phyloP scores from a whole-genome alignment of 2,329 filamentous ascomycete species.

The Paecilomyces sp. region DNA sequence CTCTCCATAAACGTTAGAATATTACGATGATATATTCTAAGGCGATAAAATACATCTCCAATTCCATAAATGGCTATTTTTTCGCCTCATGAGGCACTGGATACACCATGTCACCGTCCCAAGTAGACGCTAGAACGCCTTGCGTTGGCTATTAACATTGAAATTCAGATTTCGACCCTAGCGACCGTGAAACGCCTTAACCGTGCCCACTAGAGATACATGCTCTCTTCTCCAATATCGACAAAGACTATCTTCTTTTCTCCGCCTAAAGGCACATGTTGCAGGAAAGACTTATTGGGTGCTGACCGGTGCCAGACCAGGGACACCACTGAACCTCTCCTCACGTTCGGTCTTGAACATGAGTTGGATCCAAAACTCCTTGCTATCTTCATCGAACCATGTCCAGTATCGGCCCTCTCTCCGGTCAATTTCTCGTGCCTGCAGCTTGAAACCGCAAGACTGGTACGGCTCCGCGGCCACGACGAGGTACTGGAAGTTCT shows the following conservation, averaged over 20 bases:
- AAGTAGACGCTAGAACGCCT: neutral
- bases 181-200: neutral
- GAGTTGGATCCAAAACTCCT: conserved; percentile 96
- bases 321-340: conserved; percentile 69
- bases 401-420: conserved; percentile 82
- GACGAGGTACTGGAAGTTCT: conserved; percentile 88
- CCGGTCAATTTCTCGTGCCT: conserved; percentile 85
- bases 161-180: neutral
- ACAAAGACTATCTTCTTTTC: neutral
- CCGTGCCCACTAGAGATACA: neutral
- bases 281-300: conserved; percentile 11
- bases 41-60: neutral
- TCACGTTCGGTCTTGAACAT: conserved; percentile 98
- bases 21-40: neutral
- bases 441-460: conserved; percentile 93
- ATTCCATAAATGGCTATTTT: neutral
- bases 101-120: neutral
- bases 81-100: neutral
- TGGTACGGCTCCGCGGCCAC: conserved; percentile 97
- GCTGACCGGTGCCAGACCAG: conserved; percentile 51
- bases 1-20: neutral
- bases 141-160: neutral
- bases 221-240: neutral
- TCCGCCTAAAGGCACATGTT: neutral
- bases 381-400: conserved; percentile 91